Conservation (phyloP, 495 filamentous ascomycete genomes). For the Stereocaulon alpinum region DNA sequence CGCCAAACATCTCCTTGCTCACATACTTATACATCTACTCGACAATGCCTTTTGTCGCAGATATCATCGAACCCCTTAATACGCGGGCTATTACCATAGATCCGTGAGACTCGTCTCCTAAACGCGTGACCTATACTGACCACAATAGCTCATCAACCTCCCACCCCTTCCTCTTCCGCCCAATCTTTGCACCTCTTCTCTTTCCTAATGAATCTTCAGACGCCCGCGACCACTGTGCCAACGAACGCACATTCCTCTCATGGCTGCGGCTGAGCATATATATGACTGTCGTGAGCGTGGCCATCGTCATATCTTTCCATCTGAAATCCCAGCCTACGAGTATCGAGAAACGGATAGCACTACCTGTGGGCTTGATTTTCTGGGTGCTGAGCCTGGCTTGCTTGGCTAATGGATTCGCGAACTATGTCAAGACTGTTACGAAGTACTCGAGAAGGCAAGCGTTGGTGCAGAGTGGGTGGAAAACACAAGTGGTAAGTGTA, state of each 20-base stretch:
- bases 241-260: conserved; percentile 71
- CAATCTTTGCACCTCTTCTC: conserved; percentile 65
- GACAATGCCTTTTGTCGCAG: conserved; percentile 8
- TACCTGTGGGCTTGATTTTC: conserved; percentile 81
- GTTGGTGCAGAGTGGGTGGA: conserved; percentile 88
- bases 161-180: conserved; percentile 52
- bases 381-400: conserved; percentile 72
- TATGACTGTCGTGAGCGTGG: conserved; percentile 77
- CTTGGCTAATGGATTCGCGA: conserved; percentile 64
- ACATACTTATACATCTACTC: not conserved
- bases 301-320: conserved; percentile 89
- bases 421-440: conserved; percentile 81
- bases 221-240: conserved; percentile 57
- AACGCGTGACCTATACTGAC: not conserved
- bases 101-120: conserved; percentile 2
- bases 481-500: conserved; percentile 67
- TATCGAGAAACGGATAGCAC: conserved; percentile 62
- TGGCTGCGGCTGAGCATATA: conserved; percentile 88
- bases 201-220: conserved; percentile 86
- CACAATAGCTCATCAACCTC: conserved; percentile 11
- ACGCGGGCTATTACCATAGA: conserved; percentile 12
- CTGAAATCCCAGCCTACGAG: conserved; percentile 59
- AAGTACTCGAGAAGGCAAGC: conserved; percentile 69
- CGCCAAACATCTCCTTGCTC: not conserved
- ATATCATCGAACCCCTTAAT: conserved; percentile 11